Evolutionary conservation across 352 stramenopile genomes (phyloP).

Genomic region (Phytophthora lateralis): DNA sequence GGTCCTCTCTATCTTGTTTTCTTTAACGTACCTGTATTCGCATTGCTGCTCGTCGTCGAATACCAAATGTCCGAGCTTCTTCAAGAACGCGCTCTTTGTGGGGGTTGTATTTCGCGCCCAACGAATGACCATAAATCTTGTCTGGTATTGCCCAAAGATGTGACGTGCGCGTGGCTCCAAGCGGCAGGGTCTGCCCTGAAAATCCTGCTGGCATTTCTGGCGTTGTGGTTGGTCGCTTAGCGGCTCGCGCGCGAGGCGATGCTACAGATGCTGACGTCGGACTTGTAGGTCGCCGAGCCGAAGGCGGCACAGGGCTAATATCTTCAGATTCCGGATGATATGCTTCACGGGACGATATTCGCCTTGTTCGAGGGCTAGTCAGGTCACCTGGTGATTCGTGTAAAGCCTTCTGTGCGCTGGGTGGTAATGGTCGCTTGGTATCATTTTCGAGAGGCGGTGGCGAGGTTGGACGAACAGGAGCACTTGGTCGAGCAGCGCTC

Average conservation of each 20-base stretch:
- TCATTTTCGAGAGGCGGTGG: slow-evolving; percentile 10
- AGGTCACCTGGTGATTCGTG: slow-evolving; percentile 10
- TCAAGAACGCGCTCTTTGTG: slow-evolving; percentile 52
- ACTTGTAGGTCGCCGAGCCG: slow-evolving; percentile 14
- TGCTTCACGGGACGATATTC: slow-evolving; percentile 16
- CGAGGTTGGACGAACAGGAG: slow-evolving; percentile 12
- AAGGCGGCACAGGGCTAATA: slow-evolving; percentile 29
- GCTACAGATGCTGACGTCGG: slow-evolving; percentile 11
- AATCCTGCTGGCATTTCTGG: slow-evolving; percentile 40
- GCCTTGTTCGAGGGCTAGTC: slow-evolving; percentile 20
- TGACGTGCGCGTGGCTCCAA: slow-evolving; percentile 55
- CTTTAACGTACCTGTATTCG: slow-evolving; percentile 56
- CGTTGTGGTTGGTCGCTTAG: slow-evolving; percentile 46
- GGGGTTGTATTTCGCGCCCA: slow-evolving; percentile 54
- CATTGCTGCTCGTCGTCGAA: slow-evolving; percentile 47
- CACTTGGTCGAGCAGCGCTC: slow-evolving; percentile 1
- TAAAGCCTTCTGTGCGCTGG: slow-evolving; percentile 19
- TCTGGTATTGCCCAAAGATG: slow-evolving; percentile 47
- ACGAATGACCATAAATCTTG: slow-evolving; percentile 45
- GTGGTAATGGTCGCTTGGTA: slow-evolving; percentile 30
- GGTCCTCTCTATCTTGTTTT: too few species aligned
- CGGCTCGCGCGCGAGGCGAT: slow-evolving; percentile 46
- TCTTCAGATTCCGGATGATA: slow-evolving; percentile 16
- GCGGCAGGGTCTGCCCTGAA: slow-evolving; percentile 44
- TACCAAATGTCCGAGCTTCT: slow-evolving; percentile 54